Evolutionary conservation across 257 asterid species (phyloP), one percentile per base, ranked within the genome.

Genomic region (Paraleonurus japonicus): DNA sequence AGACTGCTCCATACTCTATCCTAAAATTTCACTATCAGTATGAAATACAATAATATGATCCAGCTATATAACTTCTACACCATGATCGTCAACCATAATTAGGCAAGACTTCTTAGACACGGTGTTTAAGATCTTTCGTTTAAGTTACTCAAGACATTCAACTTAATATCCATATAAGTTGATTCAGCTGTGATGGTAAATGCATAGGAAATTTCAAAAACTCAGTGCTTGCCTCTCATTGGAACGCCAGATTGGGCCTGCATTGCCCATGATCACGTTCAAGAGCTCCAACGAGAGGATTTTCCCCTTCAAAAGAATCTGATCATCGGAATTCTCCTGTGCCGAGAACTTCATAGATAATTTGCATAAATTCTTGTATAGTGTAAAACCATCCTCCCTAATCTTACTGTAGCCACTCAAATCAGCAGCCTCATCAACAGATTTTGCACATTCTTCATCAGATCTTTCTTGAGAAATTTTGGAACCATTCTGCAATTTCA

Each of bases 331-430:
- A 75, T 83, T 86, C 82, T 95, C 98, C 77, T 87, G 93, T 5
- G 96, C 84, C 2, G 99, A 89, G 76, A 89, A 89, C 65, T 95
- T 95, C 99, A 95, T 95, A 48, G 99, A 95, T 74, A 95, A 79
- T 72, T 95, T 95, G 89, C 99, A 91, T 72, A 95, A 78, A 79
- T 95, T 95, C 93, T 95, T 95, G 88, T 79, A 95, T 48, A 95
- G 86, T 80, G 77, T 75, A 81, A 95, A 95, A 3, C 96, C 96
- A 63, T 95, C 99, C 90, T 95, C 98, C 73, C 90, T 82, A 70
- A 92, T 87, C 86, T 85, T 84, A 85, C 87, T 88, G 81, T 87
- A 89, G 73, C 76, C 83, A 67, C 80, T 81, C 45, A 75, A 35
- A 60, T 82, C 92, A 68, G 79, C 76, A 27, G 71, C 82, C 74